These are phyloP conservation scores for Pestalotiopsis fici DNA, from an alignment of 2,329 filamentous ascomycete genomes.

Conservation along the genomic window DNA sequence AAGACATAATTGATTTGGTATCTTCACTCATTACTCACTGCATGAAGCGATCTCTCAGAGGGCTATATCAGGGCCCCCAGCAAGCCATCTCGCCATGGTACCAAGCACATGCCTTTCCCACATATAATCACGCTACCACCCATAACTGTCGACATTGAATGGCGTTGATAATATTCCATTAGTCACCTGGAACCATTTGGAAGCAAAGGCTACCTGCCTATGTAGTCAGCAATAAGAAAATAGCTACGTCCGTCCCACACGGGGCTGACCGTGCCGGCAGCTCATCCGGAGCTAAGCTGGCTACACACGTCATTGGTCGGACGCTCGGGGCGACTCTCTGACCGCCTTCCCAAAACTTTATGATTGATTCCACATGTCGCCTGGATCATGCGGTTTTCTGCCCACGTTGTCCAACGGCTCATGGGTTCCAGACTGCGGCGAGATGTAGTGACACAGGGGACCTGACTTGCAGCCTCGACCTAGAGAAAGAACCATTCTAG, in stretches of 20 bases:
- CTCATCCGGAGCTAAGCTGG: neutral
- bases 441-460: neutral
- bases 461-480: neutral
- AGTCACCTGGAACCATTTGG: neutral
- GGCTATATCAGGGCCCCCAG: no score
- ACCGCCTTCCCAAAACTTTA: conserved; percentile 1
- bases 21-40: no score
- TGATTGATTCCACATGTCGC: conserved; percentile 4
- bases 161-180: neutral
- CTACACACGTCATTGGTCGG: neutral
- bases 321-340: neutral
- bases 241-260: neutral
- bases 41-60: no score
- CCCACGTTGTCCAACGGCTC: neutral
- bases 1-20: neutral
- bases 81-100: no score
- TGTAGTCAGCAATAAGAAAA: neutral
- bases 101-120: no score
- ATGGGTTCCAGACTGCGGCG: neutral
- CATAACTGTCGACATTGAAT: neutral
- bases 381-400: conserved; percentile 3
- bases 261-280: neutral
- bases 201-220: neutral
- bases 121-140: neutral
- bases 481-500: neutral